A percentile compares a stretch with the other conserved stretches of the same genome.
phyloP scores from a whole-genome alignment of 2,329 filamentous ascomycete species.

The Apiospora rasikravindrae region DNA sequence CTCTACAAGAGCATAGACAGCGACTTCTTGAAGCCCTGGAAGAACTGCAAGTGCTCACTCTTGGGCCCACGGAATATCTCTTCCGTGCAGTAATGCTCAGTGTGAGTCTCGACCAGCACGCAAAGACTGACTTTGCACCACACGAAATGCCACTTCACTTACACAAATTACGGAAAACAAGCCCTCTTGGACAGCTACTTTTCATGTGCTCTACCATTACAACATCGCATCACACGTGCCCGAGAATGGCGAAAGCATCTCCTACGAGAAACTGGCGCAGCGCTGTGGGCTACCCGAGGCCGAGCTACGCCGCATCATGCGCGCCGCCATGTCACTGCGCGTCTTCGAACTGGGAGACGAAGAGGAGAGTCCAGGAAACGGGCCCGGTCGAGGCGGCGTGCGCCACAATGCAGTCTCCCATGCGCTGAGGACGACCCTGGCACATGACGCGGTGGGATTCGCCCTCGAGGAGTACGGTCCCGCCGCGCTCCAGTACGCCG shows the following conservation, averaged over 20 bases:
- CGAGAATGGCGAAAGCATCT: slow-evolving; percentile 23
- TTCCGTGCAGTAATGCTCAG: slow-evolving; percentile 23
- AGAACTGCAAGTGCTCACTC: slow-evolving; percentile 31
- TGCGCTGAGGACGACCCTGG: slow-evolving; percentile 24
- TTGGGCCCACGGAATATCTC: slow-evolving; percentile 32
- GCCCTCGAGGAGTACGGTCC: slow-evolving; percentile 29
- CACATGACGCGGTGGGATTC: slow-evolving; percentile 29
- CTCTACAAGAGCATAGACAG: neutral
- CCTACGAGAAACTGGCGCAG: slow-evolving; percentile 28
- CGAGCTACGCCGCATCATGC: slow-evolving; percentile 32
- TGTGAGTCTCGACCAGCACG: slow-evolving; percentile 24
- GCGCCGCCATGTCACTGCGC: slow-evolving; percentile 32
- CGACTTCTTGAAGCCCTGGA: slow-evolving; percentile 32
- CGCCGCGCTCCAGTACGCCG: slow-evolving; percentile 27
- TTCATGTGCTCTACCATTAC: slow-evolving; percentile 31
- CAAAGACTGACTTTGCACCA: neutral
- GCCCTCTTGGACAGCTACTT: slow-evolving; percentile 27
- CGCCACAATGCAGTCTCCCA: slow-evolving; percentile 33
- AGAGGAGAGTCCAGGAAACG: neutral
- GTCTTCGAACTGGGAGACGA: slow-evolving; percentile 34
- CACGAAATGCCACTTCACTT: no score
- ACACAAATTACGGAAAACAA: neutral
- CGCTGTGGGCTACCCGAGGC: slow-evolving; percentile 29
- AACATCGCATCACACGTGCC: slow-evolving; percentile 29
- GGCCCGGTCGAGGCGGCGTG: slow-evolving; percentile 29